These are phyloP conservation scores for Epichloe baconii DNA, from an alignment of 2,329 filamentous ascomycete genomes.

Conservation along the genomic window DNA sequence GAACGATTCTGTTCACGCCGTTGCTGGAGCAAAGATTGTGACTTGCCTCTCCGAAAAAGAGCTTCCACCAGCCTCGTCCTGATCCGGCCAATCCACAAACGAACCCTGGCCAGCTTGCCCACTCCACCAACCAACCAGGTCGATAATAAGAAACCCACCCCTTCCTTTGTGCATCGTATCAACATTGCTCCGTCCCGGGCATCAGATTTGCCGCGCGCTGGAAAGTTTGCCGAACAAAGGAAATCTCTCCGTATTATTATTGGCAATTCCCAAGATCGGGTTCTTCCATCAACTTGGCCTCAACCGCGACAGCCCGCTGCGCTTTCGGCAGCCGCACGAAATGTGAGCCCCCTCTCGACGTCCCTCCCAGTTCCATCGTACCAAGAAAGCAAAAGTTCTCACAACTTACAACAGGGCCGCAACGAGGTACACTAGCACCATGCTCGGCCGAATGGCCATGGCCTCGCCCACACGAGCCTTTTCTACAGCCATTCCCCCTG, in stretches of 20 bases:
- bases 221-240: neutral
- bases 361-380: neutral
- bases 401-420: conserved; percentile 12
- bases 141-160: neutral
- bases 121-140: no score
- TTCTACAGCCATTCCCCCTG: conserved; percentile 18
- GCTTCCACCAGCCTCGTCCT: conserved; percentile 1
- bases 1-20: neutral
- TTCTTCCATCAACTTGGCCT: neutral
- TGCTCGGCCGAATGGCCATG: conserved; percentile 18
- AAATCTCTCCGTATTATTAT: neutral
- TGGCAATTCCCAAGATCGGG: no score
- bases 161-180: conserved; percentile 9
- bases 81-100: neutral
- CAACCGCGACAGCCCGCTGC: neutral
- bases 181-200: conserved; percentile 18
- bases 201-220: neutral
- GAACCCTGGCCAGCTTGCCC: neutral
- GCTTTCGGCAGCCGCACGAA: conserved; percentile 1
- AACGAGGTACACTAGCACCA: conserved; percentile 16
- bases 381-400: neutral
- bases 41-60: neutral
- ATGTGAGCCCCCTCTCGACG: conserved; percentile 9
- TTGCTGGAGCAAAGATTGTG: neutral
- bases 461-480: conserved; percentile 17